These are phyloP conservation scores for Akanthomyces lecanii DNA, from an alignment of 2,329 filamentous ascomycete genomes.

Conservation along the genomic window DNA sequence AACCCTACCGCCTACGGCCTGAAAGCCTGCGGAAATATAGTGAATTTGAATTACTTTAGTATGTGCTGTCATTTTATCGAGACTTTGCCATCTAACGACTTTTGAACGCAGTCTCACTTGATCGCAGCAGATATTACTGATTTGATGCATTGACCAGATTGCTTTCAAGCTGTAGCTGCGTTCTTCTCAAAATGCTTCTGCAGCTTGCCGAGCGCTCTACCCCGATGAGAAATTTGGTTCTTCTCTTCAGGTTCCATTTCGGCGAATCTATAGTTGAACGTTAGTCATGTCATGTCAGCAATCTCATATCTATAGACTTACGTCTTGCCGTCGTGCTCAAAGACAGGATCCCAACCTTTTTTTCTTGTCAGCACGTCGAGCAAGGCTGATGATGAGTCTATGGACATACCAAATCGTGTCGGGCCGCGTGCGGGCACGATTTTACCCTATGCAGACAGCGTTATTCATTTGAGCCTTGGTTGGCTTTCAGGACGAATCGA, in stretches of 20 bases:
- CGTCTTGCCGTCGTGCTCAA: slow-evolving; percentile 89
- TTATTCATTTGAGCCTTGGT: not conserved
- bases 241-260: slow-evolving; percentile 89
- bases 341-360: slow-evolving; percentile 90
- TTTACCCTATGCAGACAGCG: slow-evolving; percentile 47
- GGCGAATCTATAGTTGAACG: slow-evolving; percentile 58
- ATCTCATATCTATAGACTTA: slow-evolving; percentile 32
- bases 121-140: not conserved
- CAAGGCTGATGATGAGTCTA: not conserved
- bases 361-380: slow-evolving; percentile 2
- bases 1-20: slow-evolving; percentile 67
- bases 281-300: not conserved
- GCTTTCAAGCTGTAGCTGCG: not conserved
- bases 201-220: slow-evolving; percentile 80
- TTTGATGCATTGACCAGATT: not conserved
- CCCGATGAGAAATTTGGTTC: slow-evolving; percentile 91
- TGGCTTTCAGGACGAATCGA: not conserved
- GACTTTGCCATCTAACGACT: not conserved
- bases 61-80: slow-evolving; percentile 27
- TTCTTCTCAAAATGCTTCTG: slow-evolving; percentile 68
- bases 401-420: slow-evolving; percentile 68
- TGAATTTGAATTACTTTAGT: slow-evolving; percentile 78
- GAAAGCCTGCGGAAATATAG: slow-evolving; percentile 65
- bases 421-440: slow-evolving; percentile 83
- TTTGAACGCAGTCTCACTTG: not conserved